Conservation (phyloP, 1,284 basidiomycete species). For the Tetrapyrgos nigripes region DNA sequence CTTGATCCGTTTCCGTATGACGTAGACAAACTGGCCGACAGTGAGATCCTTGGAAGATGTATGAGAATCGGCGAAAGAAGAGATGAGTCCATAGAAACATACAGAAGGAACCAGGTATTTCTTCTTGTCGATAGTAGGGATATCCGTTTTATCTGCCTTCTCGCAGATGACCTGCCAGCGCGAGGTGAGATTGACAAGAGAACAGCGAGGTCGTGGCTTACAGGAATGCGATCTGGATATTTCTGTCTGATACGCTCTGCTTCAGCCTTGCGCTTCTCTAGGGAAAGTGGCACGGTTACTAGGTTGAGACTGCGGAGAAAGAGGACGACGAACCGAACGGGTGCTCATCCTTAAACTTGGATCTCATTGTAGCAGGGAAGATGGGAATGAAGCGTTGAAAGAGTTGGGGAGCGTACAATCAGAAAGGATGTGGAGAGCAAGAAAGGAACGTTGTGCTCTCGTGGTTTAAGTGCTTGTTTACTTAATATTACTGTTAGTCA, state of each 20-base stretch:
- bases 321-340: conserved; percentile 80
- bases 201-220: conserved; percentile 56
- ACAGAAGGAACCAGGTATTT: conserved; percentile 99
- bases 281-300: conserved; percentile 19
- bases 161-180: conserved; percentile 93
- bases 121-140: conserved; percentile 99
- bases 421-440: conserved; percentile 4
- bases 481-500: not conserved
- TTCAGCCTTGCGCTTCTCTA: conserved; percentile 99
- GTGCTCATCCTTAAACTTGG: conserved; percentile 99
- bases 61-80: not conserved
- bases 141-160: conserved; percentile 99
- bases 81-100: conserved; percentile 30
- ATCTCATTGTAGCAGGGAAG: conserved; percentile 69
- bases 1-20: conserved; percentile 99
- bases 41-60: conserved; percentile 83
- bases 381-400: conserved; percentile 7
- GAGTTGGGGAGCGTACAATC: conserved; percentile 7
- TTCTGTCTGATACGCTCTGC: conserved; percentile 98
- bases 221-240: conserved; percentile 98
- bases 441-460: not conserved
- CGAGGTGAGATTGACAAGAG: conserved; percentile 19
- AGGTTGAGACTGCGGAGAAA: conserved; percentile 29
- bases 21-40: conserved; percentile 99
- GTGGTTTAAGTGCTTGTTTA: not conserved